Base-by-base conservation (phyloP, 2,329 filamentous ascomycete species). In the Alternaria brassicae region DNA sequence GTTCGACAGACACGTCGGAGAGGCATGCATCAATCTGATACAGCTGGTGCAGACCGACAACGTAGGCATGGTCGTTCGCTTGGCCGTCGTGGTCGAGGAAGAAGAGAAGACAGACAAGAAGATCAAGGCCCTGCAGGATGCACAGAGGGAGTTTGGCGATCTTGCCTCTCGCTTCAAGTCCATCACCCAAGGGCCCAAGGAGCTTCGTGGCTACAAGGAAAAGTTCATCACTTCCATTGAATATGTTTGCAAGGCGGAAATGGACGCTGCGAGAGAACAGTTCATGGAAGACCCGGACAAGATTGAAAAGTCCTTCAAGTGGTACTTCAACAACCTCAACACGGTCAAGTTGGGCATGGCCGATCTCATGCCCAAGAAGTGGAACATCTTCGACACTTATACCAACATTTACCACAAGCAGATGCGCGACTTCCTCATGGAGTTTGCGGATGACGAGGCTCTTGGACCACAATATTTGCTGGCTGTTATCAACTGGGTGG, bases 271-370 rank as follows among this genome's bases (percentile, higher is more conserved):
- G 39, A 87, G 88, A 58, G 86, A 90, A 53, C 86, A 88, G 45
- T 98, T 99, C 77, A 80, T 94, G 53, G 90, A 90, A 36, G 92
- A 98, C 72, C 91, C 95, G 0, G 86, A 89, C 49, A 88, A 87
- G 70, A 83, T 99, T 45, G 91, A 96, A 65, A 97, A 97, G 82
- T 88, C 87, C 66, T 87, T 97, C 79, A 91, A 91, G 72, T 99
- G 95, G 95, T 99, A 89, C 79, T 99, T 98, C 82, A 97, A 98
- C 80, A 94, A 99, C 77, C 85, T 99, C 36, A 96, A 96, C 78
- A 93, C 92, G 3, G 94, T 97, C 73, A 93, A 94, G 78, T 85
- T 96, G 63, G 94, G 95, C 72, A 96, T 99, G 91, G 87, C 91
- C 60, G 87, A 88, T 27, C 84, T 99, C 53, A 93, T 97, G 87